phyloP scores from a whole-genome alignment of 2,329 filamentous ascomycete species.

The Laburnicola sp. region DNA sequence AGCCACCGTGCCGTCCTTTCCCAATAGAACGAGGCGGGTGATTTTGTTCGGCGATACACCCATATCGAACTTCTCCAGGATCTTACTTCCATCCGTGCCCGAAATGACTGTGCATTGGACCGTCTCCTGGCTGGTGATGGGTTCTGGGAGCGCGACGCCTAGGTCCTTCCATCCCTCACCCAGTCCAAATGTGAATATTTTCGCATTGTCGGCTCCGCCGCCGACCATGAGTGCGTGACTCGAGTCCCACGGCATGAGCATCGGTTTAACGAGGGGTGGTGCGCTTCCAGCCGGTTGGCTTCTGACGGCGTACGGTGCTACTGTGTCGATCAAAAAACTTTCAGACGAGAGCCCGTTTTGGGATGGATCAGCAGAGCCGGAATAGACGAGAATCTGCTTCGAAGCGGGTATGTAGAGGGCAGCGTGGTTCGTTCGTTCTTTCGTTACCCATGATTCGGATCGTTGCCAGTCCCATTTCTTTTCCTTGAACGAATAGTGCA shows the following conservation, averaged over 20 bases:
- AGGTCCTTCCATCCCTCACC: conserved; percentile 67
- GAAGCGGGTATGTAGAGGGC: conserved; percentile 72
- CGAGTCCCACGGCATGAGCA: conserved; percentile 74
- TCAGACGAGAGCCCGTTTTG: conserved; percentile 63
- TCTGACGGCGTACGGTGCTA: conserved; percentile 64
- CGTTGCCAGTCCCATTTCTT: conserved; percentile 62
- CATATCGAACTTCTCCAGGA: conserved; percentile 78
- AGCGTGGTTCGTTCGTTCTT: conserved; percentile 74
- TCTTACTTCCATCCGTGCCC: conserved; percentile 75
- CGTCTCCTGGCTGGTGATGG: conserved; percentile 61
- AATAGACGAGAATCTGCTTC: conserved; percentile 77
- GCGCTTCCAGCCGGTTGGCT: conserved; percentile 54
- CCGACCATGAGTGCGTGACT: conserved; percentile 74
- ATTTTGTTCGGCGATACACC: conserved; percentile 74
- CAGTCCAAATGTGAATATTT: conserved; percentile 71
- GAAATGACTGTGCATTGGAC: conserved; percentile 68
- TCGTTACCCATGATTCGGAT: conserved; percentile 56
- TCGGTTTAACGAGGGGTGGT: conserved; percentile 67
- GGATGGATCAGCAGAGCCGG: conserved; percentile 67
- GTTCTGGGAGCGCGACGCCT: conserved; percentile 63
- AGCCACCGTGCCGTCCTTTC: conserved; percentile 58
- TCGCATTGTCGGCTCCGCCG: conserved; percentile 58
- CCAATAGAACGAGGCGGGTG: conserved; percentile 67
- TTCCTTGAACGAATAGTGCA: conserved; percentile 64
- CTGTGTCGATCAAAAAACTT: conserved; percentile 73